phyloP scores from a whole-genome alignment of 495 filamentous ascomycete genomes.

The Hyphodiscus hymeniophilus region DNA sequence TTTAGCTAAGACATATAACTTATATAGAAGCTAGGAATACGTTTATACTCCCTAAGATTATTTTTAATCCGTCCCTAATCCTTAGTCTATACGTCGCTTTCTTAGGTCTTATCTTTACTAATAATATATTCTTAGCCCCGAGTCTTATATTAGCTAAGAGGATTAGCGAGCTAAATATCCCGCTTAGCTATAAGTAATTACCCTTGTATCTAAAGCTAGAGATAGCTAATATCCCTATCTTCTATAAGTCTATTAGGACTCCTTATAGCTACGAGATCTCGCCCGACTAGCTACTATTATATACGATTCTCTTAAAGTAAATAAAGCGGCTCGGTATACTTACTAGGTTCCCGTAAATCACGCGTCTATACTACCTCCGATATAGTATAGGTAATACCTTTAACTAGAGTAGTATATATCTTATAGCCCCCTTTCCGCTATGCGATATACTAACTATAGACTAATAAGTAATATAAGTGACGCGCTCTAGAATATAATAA shows the following conservation, averaged over 20 bases:
- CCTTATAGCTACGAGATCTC: slow-evolving; percentile 29
- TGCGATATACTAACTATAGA: slow-evolving; percentile 12
- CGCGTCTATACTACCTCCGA: slow-evolving; percentile 29
- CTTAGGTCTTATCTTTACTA: slow-evolving; percentile 29
- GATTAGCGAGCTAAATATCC: slow-evolving; percentile 22
- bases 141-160: slow-evolving; percentile 12
- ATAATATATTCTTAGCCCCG: slow-evolving; percentile 21
- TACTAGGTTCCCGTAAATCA: slow-evolving; percentile 25
- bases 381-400: slow-evolving; percentile 31
- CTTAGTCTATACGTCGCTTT: slow-evolving; percentile 22
- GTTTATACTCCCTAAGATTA: slow-evolving; percentile 27
- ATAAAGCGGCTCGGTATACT: slow-evolving; percentile 27
- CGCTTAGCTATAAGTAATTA: slow-evolving; percentile 23
- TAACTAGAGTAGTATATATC: slow-evolving; percentile 27
- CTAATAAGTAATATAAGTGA: slow-evolving; percentile 27
- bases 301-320: slow-evolving; percentile 26
- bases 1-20: neutral
- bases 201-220: slow-evolving; percentile 21
- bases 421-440: slow-evolving; percentile 2
- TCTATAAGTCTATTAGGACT: slow-evolving; percentile 24
- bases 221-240: slow-evolving; percentile 20
- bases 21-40: slow-evolving; percentile 22
- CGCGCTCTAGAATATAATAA: slow-evolving; percentile 28
- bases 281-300: slow-evolving; percentile 24
- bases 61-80: slow-evolving; percentile 25